phyloP scores from a whole-genome alignment of 2,329 filamentous ascomycete genomes.

The Penicillium sp. region DNA sequence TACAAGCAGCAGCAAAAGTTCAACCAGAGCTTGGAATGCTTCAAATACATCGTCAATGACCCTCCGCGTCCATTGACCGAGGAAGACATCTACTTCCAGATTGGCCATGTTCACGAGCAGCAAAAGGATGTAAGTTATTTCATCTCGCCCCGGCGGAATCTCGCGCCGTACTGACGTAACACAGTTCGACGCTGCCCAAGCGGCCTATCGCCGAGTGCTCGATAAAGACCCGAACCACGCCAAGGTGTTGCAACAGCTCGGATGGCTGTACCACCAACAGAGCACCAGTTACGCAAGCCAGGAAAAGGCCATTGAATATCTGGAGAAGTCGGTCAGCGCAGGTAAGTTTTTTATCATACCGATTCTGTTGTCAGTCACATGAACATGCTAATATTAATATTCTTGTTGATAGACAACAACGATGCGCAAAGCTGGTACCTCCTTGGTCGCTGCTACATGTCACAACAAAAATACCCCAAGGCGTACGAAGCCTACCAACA shows the following conservation, averaged over 20 bases:
- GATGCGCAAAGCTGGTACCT: constrained; percentile 99
- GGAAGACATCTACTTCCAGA: constrained; percentile 99
- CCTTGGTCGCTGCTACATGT: constrained; percentile 97
- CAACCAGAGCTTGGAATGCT: constrained; percentile 90
- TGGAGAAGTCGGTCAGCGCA: constrained; percentile 92
- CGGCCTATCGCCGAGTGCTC: constrained; percentile 85
- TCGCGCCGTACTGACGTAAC: constrained; percentile 27
- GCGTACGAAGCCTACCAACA: constrained; percentile 98
- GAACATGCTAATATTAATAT: neutral
- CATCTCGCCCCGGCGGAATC: neutral
- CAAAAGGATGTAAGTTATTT: constrained; percentile 84
- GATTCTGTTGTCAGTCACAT: neutral
- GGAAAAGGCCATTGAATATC: constrained; percentile 92
- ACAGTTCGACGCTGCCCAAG: constrained; percentile 88
- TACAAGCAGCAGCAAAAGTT: constrained; percentile 99
- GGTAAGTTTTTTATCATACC: constrained; percentile 53
- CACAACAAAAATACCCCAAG: constrained; percentile 97
- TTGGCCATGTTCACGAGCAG: constrained; percentile 96
- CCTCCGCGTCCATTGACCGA: constrained; percentile 89
- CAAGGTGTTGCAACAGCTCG: constrained; percentile 95
- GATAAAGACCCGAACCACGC: constrained; percentile 94
- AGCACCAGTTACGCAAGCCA: constrained; percentile 88
- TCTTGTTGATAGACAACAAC: constrained; percentile 71
- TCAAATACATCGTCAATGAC: constrained; percentile 94
- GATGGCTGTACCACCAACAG: constrained; percentile 96